phyloP scores from a whole-genome alignment of 2,329 filamentous ascomycete species.

The Calonectria hongkongensis region DNA sequence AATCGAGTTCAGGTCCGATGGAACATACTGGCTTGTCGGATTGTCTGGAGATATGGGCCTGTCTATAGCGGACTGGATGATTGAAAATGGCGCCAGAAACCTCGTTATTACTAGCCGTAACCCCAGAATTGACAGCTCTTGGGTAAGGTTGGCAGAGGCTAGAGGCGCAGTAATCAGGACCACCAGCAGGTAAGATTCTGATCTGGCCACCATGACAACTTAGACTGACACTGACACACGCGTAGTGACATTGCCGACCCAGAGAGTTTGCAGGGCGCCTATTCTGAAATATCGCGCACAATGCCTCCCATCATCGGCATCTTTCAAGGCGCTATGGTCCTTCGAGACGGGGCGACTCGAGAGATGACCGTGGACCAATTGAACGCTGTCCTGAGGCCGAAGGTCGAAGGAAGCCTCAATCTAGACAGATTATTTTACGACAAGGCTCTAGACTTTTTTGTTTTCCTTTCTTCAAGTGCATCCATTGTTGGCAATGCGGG shows the following conservation, averaged over 20 bases:
- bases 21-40: conserved; percentile 21
- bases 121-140: conserved; percentile 6
- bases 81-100: neutral
- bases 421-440: conserved; percentile 57
- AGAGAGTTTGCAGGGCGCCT: neutral
- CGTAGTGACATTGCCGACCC: neutral
- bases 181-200: neutral
- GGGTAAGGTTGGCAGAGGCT: neutral
- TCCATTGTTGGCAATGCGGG: conserved; percentile 59
- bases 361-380: conserved; percentile 57
- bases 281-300: conserved; percentile 11
- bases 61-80: conserved; percentile 12
- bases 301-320: conserved; percentile 64
- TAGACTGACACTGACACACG: neutral
- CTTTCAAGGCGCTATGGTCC: conserved; percentile 65
- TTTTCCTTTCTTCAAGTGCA: conserved; percentile 62
- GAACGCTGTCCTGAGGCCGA: conserved; percentile 56
- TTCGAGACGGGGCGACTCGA: conserved; percentile 58
- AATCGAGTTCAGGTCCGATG: neutral
- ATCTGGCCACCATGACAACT: neutral
- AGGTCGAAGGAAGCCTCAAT: conserved; percentile 59
- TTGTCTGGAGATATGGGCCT: conserved; percentile 9
- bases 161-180: neutral
- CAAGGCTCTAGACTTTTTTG: conserved; percentile 61
- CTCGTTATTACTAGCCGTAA: conserved; percentile 4